Conservation (phyloP, 1,284 basidiomycete genomes). For the Apiotrichum siamense region DNA sequence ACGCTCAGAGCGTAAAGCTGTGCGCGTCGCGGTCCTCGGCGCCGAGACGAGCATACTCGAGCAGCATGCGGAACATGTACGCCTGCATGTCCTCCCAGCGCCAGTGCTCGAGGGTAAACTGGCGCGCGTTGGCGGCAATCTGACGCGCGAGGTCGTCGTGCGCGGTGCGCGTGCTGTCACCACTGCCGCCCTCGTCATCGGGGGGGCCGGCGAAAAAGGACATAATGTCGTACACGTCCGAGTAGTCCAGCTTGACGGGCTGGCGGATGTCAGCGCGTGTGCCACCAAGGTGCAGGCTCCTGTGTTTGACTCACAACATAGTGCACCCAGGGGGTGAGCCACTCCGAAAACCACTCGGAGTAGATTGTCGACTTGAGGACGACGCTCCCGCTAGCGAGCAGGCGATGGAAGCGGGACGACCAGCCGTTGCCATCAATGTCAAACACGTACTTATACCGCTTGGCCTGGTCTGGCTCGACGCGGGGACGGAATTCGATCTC, state of each 20-base stretch:
- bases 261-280: slow-evolving; percentile 8
- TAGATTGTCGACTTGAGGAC: slow-evolving; percentile 49
- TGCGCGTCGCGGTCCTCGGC: neutral
- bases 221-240: slow-evolving; percentile 51
- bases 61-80: slow-evolving; percentile 45
- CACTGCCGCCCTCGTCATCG: slow-evolving; percentile 31
- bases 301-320: slow-evolving; percentile 48
- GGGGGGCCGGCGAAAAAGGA: slow-evolving; percentile 51
- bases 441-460: slow-evolving; percentile 18
- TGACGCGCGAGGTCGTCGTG: slow-evolving; percentile 48
- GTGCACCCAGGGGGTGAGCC: slow-evolving; percentile 49
- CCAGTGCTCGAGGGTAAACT: slow-evolving; percentile 49
- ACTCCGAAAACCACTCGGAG: slow-evolving; percentile 49
- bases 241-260: slow-evolving; percentile 50
- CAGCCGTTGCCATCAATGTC: slow-evolving; percentile 48
- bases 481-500: slow-evolving; percentile 34
- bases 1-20: neutral
- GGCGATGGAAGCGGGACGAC: slow-evolving; percentile 44
- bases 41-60: slow-evolving; percentile 25
- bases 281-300: too few species aligned
- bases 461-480: slow-evolving; percentile 9
- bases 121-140: slow-evolving; percentile 46
- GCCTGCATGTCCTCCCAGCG: slow-evolving; percentile 52
- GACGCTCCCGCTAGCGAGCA: slow-evolving; percentile 46
- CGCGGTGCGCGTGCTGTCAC: too few species aligned